Base-by-base conservation (phyloP, 768 basidiomycete genomes). In the Trametes coccinea region DNA sequence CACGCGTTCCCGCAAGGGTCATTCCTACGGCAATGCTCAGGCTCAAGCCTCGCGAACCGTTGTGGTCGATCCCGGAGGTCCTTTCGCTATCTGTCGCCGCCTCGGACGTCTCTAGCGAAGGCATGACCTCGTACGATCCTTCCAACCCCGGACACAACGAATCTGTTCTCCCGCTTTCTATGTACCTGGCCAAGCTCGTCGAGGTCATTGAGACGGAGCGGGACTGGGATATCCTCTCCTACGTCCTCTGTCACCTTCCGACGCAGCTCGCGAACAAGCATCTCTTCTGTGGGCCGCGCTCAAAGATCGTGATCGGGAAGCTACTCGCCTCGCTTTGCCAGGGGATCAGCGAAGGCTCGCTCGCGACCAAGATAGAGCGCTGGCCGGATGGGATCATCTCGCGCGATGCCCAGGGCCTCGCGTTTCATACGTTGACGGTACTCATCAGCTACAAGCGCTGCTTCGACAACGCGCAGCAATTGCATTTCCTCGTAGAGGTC, bases 251-350 rank as follows among this genome's bases (percentile, higher is more conserved):
- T 69, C 91, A 96, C 75, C 81, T 99, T 0, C 95, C 97, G 1
- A 80, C 86, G 8, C 95, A 98, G 71, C 81, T 98, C 9, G 80
- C 91, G 59, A 98, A 98, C 81, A 98, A 98, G 73, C 94, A 98
- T 69, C 80, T 98, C 54, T 95, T 97, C 73, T 97, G 95, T 70
- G 97, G 97, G 1, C 92, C 92, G 0, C 85, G 85, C 53, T 86
- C 90, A 31, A 79, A 86, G n/a, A 74, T 71, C 13, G 81, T 83
- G 9, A 81, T 95, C 22, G 77, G 84, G 5, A 79, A 77, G 50
- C 75, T 98, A 37, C 75, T 93, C 41, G 78, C 79, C n/a, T 71
- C 80, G 30, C 75, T 98, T 11, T 92, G 92, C 75, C 77, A 81
- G 1, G 84, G 84, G 0, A 81, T 95, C 33, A 74, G 84, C 17